Percentiles rank a stretch among this genome's conserved stretches.
Conservation (phyloP, 176 grass and related monocot genomes). For the Saccharum spontaneum region DNA sequence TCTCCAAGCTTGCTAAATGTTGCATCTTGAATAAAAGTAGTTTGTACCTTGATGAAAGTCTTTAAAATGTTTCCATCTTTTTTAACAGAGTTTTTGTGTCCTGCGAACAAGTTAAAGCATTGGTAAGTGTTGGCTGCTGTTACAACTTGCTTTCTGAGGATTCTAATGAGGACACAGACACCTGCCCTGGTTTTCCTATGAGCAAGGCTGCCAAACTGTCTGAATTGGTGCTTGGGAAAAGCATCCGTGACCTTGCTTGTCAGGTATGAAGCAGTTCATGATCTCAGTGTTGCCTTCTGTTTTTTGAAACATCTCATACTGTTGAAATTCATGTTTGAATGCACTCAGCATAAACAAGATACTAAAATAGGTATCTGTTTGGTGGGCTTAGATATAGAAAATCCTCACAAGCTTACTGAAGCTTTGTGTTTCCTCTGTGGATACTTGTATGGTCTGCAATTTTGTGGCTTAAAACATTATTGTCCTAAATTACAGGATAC, state of each 20-base stretch:
- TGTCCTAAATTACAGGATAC: background rate
- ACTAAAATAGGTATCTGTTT: background rate
- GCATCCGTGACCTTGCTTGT: slow-evolving; percentile 79
- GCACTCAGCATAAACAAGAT: background rate
- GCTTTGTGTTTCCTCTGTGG: background rate
- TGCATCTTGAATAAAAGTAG: slow-evolving; percentile 12
- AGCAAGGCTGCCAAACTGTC: slow-evolving; percentile 64
- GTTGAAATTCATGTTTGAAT: slow-evolving; percentile 6
- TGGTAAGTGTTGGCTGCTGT: slow-evolving; percentile 81
- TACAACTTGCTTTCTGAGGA: slow-evolving; percentile 92
- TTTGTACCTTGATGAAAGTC: background rate
- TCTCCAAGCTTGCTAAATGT: background rate
- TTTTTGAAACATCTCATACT: background rate
- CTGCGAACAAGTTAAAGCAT: slow-evolving; percentile 68
- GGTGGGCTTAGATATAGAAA: background rate
- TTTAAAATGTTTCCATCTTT: slow-evolving; percentile 40
- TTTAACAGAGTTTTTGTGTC: slow-evolving; percentile 67
- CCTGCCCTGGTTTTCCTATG: slow-evolving; percentile 67
- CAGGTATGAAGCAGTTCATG: slow-evolving; percentile 53
- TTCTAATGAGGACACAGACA: slow-evolving; percentile 29
- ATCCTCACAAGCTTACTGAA: background rate
- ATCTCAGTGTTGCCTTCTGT: background rate
- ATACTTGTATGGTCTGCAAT: background rate
- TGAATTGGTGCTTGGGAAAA: slow-evolving; percentile 68
- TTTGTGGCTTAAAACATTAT: background rate